Conservation (phyloP, 495 filamentous ascomycete genomes). For the Filosporella fistucella region DNA sequence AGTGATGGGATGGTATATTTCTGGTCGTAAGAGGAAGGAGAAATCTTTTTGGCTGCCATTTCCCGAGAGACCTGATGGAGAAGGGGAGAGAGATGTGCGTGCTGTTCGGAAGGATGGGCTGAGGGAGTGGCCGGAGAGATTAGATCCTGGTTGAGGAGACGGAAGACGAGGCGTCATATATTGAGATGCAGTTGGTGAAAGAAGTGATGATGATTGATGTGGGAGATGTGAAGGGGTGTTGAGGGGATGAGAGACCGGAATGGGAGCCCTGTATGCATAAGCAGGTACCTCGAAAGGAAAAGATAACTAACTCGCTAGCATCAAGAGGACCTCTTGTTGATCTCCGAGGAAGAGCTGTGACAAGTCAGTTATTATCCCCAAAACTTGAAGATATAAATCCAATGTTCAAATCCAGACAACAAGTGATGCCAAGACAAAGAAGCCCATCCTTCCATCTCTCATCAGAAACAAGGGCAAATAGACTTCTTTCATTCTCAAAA, state of each 20-base stretch:
- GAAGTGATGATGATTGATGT: slow-evolving; percentile 10
- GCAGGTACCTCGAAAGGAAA: slow-evolving; percentile 6
- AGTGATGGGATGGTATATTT: slow-evolving; percentile 76
- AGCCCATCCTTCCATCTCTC: not conserved
- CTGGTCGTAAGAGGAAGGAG: slow-evolving; percentile 69
- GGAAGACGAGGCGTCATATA: slow-evolving; percentile 19
- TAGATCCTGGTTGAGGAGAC: slow-evolving; percentile 23
- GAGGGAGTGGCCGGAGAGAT: slow-evolving; percentile 14
- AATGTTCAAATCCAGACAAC: not conserved
- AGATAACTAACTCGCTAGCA: slow-evolving; percentile 42
- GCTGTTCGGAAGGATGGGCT: slow-evolving; percentile 6
- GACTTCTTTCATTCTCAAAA: not conserved
- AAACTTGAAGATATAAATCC: no score
- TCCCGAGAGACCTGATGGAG: slow-evolving; percentile 5
- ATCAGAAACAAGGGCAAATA: not conserved
- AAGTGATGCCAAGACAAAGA: not conserved
- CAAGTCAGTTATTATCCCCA: not conserved
- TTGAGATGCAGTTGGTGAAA: slow-evolving; percentile 10
- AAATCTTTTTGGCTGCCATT: slow-evolving; percentile 68
- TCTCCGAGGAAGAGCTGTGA: slow-evolving; percentile 23
- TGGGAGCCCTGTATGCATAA: no score
- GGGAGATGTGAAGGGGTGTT: slow-evolving; percentile 24
- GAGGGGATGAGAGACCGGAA: slow-evolving; percentile 17
- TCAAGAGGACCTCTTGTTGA: slow-evolving; percentile 55
- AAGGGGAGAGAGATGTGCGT: slow-evolving; percentile 17